Percentiles rank a stretch among this genome's conserved stretches.
Conservation (phyloP, 2,329 filamentous ascomycete genomes). For the Diaporthe sp. region DNA sequence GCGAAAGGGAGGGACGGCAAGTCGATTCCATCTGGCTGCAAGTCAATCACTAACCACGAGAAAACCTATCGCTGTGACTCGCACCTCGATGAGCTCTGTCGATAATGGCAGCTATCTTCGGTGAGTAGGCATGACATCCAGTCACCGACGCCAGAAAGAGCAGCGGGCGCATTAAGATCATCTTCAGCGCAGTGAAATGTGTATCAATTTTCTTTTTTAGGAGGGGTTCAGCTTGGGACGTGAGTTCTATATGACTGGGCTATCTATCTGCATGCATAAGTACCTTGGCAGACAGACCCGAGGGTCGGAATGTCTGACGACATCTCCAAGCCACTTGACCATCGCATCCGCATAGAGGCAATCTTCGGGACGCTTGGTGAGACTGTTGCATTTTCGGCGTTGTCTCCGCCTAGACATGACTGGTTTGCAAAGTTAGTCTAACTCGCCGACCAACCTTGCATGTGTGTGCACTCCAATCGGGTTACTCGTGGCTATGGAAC, state of each 20-base stretch:
- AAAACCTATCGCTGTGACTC: neutral
- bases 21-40: neutral
- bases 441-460: neutral
- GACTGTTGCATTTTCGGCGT: conserved; percentile 4
- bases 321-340: neutral
- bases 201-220: fast-evolving
- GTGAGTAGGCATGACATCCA: neutral
- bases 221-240: neutral
- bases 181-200: neutral
- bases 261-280: neutral
- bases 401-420: neutral
- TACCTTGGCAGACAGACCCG: neutral
- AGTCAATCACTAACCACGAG: neutral
- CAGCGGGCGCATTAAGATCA: neutral
- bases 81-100: conserved; percentile 3
- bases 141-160: neutral
- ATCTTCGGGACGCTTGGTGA: neutral
- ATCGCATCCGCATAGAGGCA: neutral
- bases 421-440: neutral
- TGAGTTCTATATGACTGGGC: no score
- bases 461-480: neutral
- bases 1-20: conserved; percentile 4
- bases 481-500: neutral
- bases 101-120: neutral
- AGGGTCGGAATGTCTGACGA: neutral